Percentiles rank a stretch among this genome's conserved stretches.
Evolutionary conservation across 2,329 filamentous ascomycete species (phyloP).

Genomic region (Exophiala sp.): DNA sequence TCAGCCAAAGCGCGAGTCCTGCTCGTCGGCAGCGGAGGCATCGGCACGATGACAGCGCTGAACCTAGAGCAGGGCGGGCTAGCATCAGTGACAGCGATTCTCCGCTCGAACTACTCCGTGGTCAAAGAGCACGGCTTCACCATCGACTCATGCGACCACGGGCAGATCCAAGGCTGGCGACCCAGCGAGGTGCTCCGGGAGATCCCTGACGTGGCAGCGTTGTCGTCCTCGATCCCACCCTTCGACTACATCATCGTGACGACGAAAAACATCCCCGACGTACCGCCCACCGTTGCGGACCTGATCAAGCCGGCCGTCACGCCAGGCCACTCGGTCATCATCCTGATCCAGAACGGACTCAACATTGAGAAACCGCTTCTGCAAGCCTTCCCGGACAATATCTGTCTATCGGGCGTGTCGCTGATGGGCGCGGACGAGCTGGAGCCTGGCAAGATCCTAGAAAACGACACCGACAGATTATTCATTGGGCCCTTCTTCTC

Average conservation of each 20-base stretch:
- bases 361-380: conserved; percentile 56
- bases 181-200: conserved; percentile 46
- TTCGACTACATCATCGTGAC: conserved; percentile 54
- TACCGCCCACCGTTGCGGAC: conserved; percentile 45
- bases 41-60: conserved; percentile 54
- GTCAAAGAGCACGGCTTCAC: conserved; percentile 48
- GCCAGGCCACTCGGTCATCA: conserved; percentile 47
- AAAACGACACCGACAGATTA: conserved; percentile 49
- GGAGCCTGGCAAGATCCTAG: conserved; percentile 44
- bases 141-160: conserved; percentile 52
- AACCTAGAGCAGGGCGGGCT: conserved; percentile 49
- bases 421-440: conserved; percentile 50
- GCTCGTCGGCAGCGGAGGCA: conserved; percentile 52
- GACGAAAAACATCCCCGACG: conserved; percentile 56
- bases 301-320: conserved; percentile 50
- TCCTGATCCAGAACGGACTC: conserved; percentile 58
- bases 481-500: conserved; percentile 42
- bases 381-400: conserved; percentile 46
- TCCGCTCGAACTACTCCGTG: conserved; percentile 52
- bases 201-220: conserved; percentile 42
- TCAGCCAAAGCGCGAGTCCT: conserved; percentile 43
- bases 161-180: conserved; percentile 43
- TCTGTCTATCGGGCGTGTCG: conserved; percentile 50
- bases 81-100: conserved; percentile 49
- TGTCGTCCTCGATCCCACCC: conserved; percentile 20